These are phyloP conservation scores for Schizochytrium sp. DNA, from an alignment of 108 stramenopile genomes.

Conservation along the genomic window DNA sequence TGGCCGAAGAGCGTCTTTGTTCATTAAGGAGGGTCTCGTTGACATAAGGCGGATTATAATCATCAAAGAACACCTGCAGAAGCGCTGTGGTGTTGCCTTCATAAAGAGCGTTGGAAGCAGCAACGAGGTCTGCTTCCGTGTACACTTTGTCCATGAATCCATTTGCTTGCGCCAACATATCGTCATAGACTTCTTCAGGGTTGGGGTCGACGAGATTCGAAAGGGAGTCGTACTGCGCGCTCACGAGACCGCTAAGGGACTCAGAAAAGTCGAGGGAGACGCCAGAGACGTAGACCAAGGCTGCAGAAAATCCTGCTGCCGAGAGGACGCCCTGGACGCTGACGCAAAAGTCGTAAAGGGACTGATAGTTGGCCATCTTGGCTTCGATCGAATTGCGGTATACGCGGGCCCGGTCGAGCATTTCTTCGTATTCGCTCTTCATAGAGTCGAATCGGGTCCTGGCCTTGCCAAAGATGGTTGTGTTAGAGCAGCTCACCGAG, in stretches of 20 bases:
- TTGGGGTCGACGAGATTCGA: not conserved
- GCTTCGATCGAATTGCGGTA: not conserved
- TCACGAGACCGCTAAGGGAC: not conserved
- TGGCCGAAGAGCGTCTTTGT: not conserved
- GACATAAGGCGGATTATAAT: not conserved
- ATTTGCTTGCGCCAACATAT: not conserved
- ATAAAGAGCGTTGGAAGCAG: not conserved
- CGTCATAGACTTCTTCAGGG: not conserved
- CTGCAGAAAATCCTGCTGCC: not conserved
- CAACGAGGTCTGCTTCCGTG: not conserved
- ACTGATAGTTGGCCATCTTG: not conserved
- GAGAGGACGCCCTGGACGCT: not conserved
- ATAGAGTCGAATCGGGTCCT: not conserved
- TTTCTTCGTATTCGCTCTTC: not conserved
- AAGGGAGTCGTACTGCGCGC: not conserved
- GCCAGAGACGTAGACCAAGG: not conserved
- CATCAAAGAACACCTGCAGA: not conserved
- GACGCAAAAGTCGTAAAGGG: not conserved
- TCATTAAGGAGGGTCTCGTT: not conserved
- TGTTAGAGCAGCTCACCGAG: not conserved
- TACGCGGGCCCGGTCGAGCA: not conserved
- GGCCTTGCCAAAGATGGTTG: not conserved
- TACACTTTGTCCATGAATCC: not conserved
- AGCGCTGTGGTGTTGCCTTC: not conserved
- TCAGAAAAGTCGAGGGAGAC: not conserved